These are phyloP conservation scores for Ophiostoma perfectum DNA, from an alignment of 2,329 filamentous ascomycete genomes.

Conservation along the genomic window DNA sequence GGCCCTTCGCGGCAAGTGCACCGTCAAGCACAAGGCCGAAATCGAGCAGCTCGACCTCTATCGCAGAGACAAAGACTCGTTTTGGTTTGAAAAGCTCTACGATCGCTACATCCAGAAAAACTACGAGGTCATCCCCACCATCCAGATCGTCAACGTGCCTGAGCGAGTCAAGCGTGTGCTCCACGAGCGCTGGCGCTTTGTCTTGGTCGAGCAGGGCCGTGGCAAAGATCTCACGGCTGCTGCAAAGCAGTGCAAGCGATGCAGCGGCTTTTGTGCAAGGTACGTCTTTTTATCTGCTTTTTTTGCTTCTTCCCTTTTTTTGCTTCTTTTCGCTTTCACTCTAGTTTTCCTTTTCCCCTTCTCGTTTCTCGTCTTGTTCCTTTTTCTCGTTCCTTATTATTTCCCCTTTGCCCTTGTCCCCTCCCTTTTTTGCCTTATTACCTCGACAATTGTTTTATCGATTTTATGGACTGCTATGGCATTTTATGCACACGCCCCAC, in stretches of 20 bases:
- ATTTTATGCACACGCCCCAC: constrained; percentile 24
- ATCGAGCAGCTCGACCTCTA: constrained; percentile 78
- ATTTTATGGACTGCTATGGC: constrained; percentile 21
- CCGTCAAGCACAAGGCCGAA: constrained; percentile 81
- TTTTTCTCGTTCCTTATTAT: constrained; percentile 8
- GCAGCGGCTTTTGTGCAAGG: constrained; percentile 84
- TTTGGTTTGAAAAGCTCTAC: constrained; percentile 97
- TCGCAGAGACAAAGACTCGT: constrained; percentile 76
- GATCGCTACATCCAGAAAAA: constrained; percentile 97
- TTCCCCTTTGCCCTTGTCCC: neutral
- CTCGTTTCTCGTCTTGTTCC: neutral
- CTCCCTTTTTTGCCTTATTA: neutral
- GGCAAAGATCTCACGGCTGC: constrained; percentile 94
- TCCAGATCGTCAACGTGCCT: constrained; percentile 91
- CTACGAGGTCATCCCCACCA: constrained; percentile 92
- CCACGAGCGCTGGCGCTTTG: constrained; percentile 93
- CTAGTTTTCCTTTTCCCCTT: neutral
- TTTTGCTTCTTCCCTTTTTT: too few species aligned
- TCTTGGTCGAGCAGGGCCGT: constrained; percentile 87
- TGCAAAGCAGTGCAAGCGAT: constrained; percentile 93
- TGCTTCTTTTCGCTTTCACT: too few species aligned
- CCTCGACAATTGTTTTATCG: constrained; percentile 18
- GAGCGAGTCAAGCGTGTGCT: constrained; percentile 91
- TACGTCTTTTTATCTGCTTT: constrained; percentile 43
- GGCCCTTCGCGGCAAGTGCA: constrained; percentile 87